Evolutionary conservation across 1,284 basidiomycete species (phyloP).

Genomic region (Trametes polyzona): DNA sequence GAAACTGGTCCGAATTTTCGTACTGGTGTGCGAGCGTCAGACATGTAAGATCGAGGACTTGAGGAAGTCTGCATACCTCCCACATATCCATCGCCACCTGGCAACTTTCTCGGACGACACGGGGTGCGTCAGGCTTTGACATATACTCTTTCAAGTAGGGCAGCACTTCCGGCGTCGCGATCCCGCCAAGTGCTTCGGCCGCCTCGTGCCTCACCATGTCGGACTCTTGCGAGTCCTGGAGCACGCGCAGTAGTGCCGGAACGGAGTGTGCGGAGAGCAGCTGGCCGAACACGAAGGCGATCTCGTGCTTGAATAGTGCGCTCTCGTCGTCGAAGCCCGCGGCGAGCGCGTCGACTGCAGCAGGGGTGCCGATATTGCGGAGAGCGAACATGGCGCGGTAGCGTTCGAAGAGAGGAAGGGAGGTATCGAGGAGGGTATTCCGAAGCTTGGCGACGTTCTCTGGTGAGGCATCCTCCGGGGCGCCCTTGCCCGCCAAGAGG

Average conservation of each 20-base stretch:
- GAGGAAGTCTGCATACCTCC: constrained; percentile 62
- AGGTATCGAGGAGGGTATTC: constrained; percentile 67
- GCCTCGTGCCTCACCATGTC: constrained; percentile 99
- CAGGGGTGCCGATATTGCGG: constrained; percentile 83
- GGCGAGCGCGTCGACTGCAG: constrained; percentile 90
- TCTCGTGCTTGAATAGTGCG: constrained; percentile 96
- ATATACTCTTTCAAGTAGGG: constrained; percentile 89
- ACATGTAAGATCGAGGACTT: background rate
- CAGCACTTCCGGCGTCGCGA: constrained; percentile 91
- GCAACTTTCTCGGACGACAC: constrained; percentile 95
- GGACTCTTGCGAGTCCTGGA: constrained; percentile 76
- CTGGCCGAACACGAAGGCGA: constrained; percentile 98
- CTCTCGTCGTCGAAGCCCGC: constrained; percentile 87
- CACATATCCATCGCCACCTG: constrained; percentile 98
- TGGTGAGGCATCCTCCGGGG: constrained; percentile 50
- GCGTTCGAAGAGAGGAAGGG: constrained; percentile 85
- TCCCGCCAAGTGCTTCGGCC: constrained; percentile 96
- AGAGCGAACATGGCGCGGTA: constrained; percentile 99
- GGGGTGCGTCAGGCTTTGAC: constrained; percentile 74
- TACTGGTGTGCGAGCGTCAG: constrained; percentile 53
- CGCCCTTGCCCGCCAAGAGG: constrained; percentile 56
- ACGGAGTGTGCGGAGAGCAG: constrained; percentile 90
- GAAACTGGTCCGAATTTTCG: constrained; percentile 90
- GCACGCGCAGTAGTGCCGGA: constrained; percentile 80
- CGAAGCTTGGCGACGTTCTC: constrained; percentile 64